Evolutionary conservation across 345 rosid species (phyloP).

Genomic region (Lepidium africanum): DNA sequence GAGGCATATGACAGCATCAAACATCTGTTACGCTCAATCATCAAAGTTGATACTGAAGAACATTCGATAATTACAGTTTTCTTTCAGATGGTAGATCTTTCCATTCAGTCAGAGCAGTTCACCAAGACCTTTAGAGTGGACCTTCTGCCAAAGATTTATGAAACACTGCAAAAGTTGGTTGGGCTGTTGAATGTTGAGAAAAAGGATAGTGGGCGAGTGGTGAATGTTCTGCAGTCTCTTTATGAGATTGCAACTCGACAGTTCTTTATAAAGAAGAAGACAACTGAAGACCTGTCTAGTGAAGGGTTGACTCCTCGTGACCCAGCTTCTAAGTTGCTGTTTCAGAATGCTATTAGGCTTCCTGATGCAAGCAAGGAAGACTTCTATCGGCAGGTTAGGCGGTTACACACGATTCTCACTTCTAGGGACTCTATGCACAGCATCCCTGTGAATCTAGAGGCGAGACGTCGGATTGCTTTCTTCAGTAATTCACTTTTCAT

Average conservation of each 20-base stretch:
- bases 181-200: slow-evolving; percentile 48
- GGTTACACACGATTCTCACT: slow-evolving; percentile 77
- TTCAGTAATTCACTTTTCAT: slow-evolving; percentile 94
- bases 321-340: slow-evolving; percentile 68
- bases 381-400: slow-evolving; percentile 81
- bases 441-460: slow-evolving; percentile 81
- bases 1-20: slow-evolving; percentile 85
- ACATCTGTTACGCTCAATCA: slow-evolving; percentile 64
- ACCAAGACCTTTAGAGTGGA: slow-evolving; percentile 74
- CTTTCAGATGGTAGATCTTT: slow-evolving; percentile 78
- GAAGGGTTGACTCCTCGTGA: slow-evolving; percentile 76
- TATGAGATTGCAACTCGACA: slow-evolving; percentile 81
- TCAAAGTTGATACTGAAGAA: slow-evolving; percentile 68
- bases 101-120: slow-evolving; percentile 61
- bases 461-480: slow-evolving; percentile 90
- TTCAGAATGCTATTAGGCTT: slow-evolving; percentile 68
- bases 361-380: slow-evolving; percentile 61
- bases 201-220: slow-evolving; percentile 57
- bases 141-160: slow-evolving; percentile 60
- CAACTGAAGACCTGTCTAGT: slow-evolving; percentile 46
- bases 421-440: slow-evolving; percentile 90
- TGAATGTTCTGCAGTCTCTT: slow-evolving; percentile 77
- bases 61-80: slow-evolving; percentile 62
- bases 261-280: slow-evolving; percentile 64
- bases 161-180: slow-evolving; percentile 60